Evolutionary conservation across 2,329 filamentous ascomycete species (phyloP), one percentile per base, ranked within the genome.

Genomic region (Biscogniauxia mediterranea): DNA sequence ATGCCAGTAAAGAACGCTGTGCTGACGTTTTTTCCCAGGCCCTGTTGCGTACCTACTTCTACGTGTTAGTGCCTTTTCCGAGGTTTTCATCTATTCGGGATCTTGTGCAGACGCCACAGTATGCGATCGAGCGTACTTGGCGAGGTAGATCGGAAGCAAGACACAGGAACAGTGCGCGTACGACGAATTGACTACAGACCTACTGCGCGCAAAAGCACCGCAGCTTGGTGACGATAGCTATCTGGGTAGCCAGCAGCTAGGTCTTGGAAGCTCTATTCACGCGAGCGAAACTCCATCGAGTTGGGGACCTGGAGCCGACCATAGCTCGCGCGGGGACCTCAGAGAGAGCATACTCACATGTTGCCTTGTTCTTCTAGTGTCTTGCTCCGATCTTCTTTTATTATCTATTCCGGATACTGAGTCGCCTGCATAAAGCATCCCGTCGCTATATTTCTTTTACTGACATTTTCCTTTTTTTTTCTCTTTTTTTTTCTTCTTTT

Each of bases 21-120:
- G 61, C 65, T 67, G 63, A 67, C 63, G 62, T 56, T 59, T 46
- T 52, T 56, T 60, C 55, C 23, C 55, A 67, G 63, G 63, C 32
- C 53, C 20, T 52, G 55, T 63, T 58, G 64, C 66, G 68, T 60
- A 64, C 25, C 38, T 61, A 64, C 32, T 61, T 66, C 63, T 63
- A 64, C 66, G 62, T 64, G 57, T 63, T 62, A 67, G 68, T 66
- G 66, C 60, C 67, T 64, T 65, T 71, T 72, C 69, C 69, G 70
- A 72, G 67, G 63, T 66, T 68, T 55, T 54, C 55, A 65, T 68
- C 59, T 66, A 61, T 58, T 66, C 69, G 69, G 70, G 68, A 69
- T 60, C 64, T 66, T 68, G 66, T 73, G 70, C 70, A 73, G 69
- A 58, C 70, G 70, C 70, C 70, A 73, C 69, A 66, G 59, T 64